These are phyloP conservation scores for Aegilops sharonensis DNA, from an alignment of 176 grass and related monocot species.

Conservation along the genomic window DNA sequence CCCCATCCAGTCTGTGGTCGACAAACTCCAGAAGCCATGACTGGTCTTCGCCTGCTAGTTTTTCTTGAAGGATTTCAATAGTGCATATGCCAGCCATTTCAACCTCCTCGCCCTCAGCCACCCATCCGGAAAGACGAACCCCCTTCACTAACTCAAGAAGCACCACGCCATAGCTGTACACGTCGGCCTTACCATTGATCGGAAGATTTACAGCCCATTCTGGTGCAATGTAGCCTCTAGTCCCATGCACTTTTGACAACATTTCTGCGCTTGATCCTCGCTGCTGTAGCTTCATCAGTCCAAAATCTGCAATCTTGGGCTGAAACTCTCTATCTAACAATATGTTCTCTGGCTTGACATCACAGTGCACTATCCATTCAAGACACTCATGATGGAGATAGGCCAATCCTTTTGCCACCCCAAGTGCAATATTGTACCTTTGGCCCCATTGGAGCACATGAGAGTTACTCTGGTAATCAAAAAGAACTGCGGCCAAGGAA, in stretches of 20 bases:
- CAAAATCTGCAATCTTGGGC: slow-evolving; percentile 69
- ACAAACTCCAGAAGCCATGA: slow-evolving; percentile 45
- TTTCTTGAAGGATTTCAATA: slow-evolving; percentile 17
- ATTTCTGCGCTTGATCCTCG: background rate
- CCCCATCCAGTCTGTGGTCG: slow-evolving; percentile 31
- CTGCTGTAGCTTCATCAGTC: slow-evolving; percentile 43
- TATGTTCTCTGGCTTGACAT: slow-evolving; percentile 71
- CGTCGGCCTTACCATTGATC: slow-evolving; percentile 48
- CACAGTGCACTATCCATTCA: slow-evolving; percentile 70
- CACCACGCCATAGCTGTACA: slow-evolving; percentile 59
- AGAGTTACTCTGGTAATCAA: background rate
- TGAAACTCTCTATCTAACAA: slow-evolving; percentile 44
- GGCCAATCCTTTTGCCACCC: slow-evolving; percentile 45
- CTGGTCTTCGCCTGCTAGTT: slow-evolving; percentile 24
- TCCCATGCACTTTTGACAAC: slow-evolving; percentile 45
- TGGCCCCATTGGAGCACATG: slow-evolving; percentile 33
- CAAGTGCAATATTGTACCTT: slow-evolving; percentile 58
- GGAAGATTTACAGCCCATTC: slow-evolving; percentile 61
- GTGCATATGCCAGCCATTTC: slow-evolving; percentile 19
- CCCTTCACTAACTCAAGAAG: slow-evolving; percentile 59
- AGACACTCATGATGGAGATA: slow-evolving; percentile 70
- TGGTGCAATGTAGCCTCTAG: slow-evolving; percentile 68
- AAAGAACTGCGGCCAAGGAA: slow-evolving; percentile 43
- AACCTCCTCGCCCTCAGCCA: background rate
- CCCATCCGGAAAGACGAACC: slow-evolving; percentile 30